Evolutionary conservation across 1,139 yeast genomes (phyloP).

Genomic region (Taphrina betulina): DNA sequence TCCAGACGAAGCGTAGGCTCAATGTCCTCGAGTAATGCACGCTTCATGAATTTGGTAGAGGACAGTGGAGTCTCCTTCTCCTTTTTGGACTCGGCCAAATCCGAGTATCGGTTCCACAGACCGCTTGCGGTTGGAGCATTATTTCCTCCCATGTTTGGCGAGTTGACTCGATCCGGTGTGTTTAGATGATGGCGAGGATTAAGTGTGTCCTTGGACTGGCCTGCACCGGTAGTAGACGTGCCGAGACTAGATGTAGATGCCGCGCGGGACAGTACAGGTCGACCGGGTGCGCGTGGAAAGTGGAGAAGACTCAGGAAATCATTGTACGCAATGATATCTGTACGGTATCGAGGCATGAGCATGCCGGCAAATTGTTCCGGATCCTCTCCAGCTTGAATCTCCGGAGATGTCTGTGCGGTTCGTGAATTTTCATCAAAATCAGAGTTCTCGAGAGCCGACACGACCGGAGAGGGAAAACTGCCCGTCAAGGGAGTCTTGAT

Average conservation of each 20-base stretch:
- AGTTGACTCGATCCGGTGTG: background rate
- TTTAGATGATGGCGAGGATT: background rate
- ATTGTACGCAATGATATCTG: slow-evolving; percentile 1
- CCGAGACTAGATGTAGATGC: slow-evolving; percentile 8
- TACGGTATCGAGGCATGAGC: slow-evolving; percentile 20
- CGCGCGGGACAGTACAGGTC: background rate
- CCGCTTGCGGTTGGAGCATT: slow-evolving; percentile 6
- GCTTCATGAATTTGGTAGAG: slow-evolving; percentile 63
- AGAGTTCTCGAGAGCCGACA: background rate
- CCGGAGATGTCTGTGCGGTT: background rate
- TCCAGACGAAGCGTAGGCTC: slow-evolving; percentile 68
- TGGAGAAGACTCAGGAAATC: slow-evolving; percentile 5
- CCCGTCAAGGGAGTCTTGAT: slow-evolving; percentile 21
- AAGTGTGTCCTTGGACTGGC: background rate
- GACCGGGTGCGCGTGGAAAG: background rate
- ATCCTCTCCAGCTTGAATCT: background rate
- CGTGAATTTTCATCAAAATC: background rate
- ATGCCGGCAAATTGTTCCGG: slow-evolving; percentile 13
- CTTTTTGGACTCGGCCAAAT: slow-evolving; percentile 7
- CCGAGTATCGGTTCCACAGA: slow-evolving; percentile 8
- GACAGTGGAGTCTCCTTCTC: slow-evolving; percentile 36
- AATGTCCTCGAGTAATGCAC: slow-evolving; percentile 70
- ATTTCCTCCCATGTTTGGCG: background rate
- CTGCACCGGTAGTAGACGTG: background rate
- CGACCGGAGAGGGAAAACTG: slow-evolving; percentile 10